These are phyloP conservation scores for Paraphysoderma sedebokerense DNA, from an alignment of 371 early-diverging fungal species.

Conservation along the genomic window DNA sequence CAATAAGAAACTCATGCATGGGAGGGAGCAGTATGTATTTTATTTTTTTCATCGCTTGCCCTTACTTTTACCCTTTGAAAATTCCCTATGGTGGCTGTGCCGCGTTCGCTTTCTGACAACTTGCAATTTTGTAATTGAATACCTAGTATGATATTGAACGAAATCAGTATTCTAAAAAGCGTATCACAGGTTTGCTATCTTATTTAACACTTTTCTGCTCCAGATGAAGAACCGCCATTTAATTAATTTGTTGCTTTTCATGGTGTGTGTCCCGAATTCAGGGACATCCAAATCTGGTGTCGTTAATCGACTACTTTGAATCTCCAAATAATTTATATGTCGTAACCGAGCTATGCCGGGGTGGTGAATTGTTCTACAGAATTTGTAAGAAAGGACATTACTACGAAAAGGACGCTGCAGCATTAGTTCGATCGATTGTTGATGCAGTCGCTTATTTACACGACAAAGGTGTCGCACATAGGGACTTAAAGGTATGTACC, in stretches of 20 bases:
- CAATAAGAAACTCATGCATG: conserved; percentile 72
- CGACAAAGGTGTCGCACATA: conserved; percentile 41
- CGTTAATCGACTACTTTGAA: conserved; percentile 79
- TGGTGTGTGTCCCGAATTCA: too few relatives aligned
- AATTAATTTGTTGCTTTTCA: too few relatives aligned
- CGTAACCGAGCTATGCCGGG: conserved; percentile 69
- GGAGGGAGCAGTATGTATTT: conserved; percentile 41
- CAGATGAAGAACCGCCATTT: too few relatives aligned
- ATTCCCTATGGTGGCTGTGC: too few relatives aligned
- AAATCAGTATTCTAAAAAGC: conserved; percentile 63
- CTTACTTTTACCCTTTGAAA: too few relatives aligned
- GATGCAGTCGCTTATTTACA: conserved; percentile 70
- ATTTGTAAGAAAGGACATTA: conserved; percentile 60
- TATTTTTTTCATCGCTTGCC: too few relatives aligned
- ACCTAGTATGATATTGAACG: conserved; percentile 67
- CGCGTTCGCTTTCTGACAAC: too few relatives aligned
- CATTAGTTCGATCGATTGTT: conserved; percentile 51
- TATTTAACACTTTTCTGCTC: too few relatives aligned
- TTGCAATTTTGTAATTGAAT: too few relatives aligned
- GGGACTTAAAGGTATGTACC: conserved; percentile 11
- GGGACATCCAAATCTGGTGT: conserved; percentile 71
- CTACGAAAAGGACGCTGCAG: conserved; percentile 73
- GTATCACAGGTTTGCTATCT: too few relatives aligned
- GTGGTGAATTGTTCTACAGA: conserved; percentile 75
- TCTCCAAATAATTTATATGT: conserved; percentile 69